Percentiles rank a stretch among this genome's conserved stretches.
These are phyloP conservation scores for Populus tremula DNA, from an alignment of 345 rosid genomes.

Conservation along the genomic window DNA sequence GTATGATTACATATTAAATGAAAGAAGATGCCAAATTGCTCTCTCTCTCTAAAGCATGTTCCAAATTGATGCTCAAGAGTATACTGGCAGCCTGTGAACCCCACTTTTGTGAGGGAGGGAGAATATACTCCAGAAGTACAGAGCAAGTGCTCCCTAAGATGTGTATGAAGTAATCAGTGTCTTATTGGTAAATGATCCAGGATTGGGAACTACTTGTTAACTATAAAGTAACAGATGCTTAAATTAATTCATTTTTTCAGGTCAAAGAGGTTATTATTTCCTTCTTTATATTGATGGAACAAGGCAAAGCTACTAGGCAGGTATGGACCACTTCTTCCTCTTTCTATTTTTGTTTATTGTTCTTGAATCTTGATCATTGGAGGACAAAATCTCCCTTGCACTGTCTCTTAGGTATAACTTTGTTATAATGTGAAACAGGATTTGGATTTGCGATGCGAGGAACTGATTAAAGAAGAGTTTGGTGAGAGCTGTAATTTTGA, in stretches of 20 bases:
- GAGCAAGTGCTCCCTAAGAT: background rate
- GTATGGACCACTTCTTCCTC: conserved; percentile 25
- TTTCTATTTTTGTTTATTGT: conserved; percentile 3
- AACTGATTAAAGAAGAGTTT: conserved; percentile 57
- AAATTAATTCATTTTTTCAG: conserved; percentile 34
- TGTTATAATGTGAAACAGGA: conserved; percentile 42
- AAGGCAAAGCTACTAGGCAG: conserved; percentile 88
- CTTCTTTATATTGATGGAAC: conserved; percentile 91
- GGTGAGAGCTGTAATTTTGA: conserved; percentile 66
- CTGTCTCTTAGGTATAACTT: conserved; percentile 7
- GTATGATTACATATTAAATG: background rate
- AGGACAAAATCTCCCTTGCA: background rate
- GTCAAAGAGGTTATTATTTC: conserved; percentile 91
- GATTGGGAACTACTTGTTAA: conserved; percentile 1
- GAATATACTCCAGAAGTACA: background rate
- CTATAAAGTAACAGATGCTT: background rate
- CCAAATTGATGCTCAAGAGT: background rate
- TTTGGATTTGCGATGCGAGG: conserved; percentile 62
- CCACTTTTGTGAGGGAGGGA: background rate
- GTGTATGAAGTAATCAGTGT: background rate
- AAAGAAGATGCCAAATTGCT: background rate
- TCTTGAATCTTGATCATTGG: background rate
- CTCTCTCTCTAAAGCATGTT: background rate
- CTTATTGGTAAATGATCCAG: background rate
- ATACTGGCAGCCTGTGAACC: background rate